Evolutionary conservation across 2,329 filamentous ascomycete species (phyloP).

Genomic region (Cadophora gregata): DNA sequence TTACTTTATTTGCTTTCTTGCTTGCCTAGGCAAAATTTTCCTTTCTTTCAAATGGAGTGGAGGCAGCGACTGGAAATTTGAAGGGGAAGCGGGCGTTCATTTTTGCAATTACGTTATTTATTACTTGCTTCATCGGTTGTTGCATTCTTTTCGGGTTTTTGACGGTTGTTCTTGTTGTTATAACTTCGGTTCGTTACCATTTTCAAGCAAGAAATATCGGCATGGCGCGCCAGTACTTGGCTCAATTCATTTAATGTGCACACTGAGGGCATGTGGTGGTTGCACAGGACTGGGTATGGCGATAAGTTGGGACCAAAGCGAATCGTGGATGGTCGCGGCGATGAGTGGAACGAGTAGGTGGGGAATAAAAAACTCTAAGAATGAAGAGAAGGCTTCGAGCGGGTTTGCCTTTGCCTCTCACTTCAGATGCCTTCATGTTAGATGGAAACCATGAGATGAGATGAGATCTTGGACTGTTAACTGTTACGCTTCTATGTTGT

Average conservation of each 20-base stretch:
- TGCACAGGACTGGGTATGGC: too few species aligned
- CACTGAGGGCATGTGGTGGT: too few species aligned
- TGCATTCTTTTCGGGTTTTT: background rate
- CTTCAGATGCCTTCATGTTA: too few species aligned
- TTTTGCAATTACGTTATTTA: background rate
- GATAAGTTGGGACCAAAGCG: too few species aligned
- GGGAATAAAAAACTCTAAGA: too few species aligned
- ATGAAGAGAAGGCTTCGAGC: too few species aligned
- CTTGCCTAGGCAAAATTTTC: background rate
- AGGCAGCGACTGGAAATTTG: background rate
- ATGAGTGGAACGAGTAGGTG: too few species aligned
- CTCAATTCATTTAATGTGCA: background rate
- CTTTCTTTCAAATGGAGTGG: background rate
- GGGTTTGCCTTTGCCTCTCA: too few species aligned
- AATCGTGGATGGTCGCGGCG: too few species aligned
- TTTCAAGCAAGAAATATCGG: background rate
- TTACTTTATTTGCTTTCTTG: background rate
- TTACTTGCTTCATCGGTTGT: background rate
- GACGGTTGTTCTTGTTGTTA: background rate
- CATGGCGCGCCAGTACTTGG: background rate
- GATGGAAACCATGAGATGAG: too few species aligned
- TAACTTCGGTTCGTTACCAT: background rate
- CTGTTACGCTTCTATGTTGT: too few species aligned
- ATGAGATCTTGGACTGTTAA: too few species aligned
- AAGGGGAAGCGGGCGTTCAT: background rate